phyloP scores from a whole-genome alignment of 2,329 filamentous ascomycete genomes.

The Talaromyces sp. region DNA sequence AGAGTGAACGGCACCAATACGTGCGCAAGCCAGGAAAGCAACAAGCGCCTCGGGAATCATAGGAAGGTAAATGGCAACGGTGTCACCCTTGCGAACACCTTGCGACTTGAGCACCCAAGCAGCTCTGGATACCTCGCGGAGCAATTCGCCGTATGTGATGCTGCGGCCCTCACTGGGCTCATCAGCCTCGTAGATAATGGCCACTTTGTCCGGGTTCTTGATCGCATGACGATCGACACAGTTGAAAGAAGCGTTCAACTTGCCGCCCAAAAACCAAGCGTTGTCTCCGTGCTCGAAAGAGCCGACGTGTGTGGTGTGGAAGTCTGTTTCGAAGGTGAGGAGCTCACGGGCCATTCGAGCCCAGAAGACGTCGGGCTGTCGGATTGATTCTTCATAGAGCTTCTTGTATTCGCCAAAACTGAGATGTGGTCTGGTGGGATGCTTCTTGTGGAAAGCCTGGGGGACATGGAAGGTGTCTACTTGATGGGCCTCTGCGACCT shows the following conservation, averaged over 20 bases:
- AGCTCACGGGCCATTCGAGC: conserved; percentile 80
- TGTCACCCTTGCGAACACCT: conserved; percentile 96
- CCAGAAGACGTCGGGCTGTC: conserved; percentile 88
- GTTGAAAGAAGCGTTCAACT: conserved; percentile 95
- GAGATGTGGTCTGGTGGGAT: conserved; percentile 61
- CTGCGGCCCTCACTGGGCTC: conserved; percentile 82
- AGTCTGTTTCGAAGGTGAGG: conserved; percentile 85
- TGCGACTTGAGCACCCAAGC: conserved; percentile 89
- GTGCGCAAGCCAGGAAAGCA: conserved; percentile 83
- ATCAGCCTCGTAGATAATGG: conserved; percentile 98
- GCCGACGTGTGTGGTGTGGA: conserved; percentile 81
- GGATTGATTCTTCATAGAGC: conserved; percentile 80
- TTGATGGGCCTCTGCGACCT: conserved; percentile 49
- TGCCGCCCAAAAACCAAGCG: conserved; percentile 93
- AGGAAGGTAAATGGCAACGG: conserved; percentile 92
- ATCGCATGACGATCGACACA: conserved; percentile 96
- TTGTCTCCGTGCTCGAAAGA: conserved; percentile 76
- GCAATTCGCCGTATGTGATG: conserved; percentile 89
- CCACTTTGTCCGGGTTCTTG: conserved; percentile 86
- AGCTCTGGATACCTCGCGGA: conserved; percentile 84
- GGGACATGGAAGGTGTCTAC: conserved; percentile 57
- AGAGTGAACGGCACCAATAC: conserved; percentile 94
- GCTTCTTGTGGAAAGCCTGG: conserved; percentile 57
- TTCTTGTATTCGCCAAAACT: conserved; percentile 62
- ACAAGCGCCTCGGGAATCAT: conserved; percentile 98